Percentiles rank a stretch among this genome's conserved stretches.
Evolutionary conservation across 352 stramenopile genomes (phyloP).

Genomic region (Globisporangium echinulatum): DNA sequence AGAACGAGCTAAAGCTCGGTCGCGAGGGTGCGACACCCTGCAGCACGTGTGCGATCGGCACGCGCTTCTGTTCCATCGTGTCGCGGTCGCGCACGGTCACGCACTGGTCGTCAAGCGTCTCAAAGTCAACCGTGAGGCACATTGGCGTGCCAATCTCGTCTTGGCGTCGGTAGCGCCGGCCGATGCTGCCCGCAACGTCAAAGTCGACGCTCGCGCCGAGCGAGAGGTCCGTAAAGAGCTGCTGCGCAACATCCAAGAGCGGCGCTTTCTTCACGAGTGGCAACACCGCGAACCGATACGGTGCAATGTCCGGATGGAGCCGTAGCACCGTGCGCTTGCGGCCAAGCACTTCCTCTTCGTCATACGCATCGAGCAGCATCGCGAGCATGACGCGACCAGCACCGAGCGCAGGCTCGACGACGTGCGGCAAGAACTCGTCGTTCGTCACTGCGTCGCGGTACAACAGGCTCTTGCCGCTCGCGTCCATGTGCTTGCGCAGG

Average conservation of each 20-base stretch:
- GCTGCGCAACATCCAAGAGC: constrained; percentile 80
- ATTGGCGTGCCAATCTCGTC: constrained; percentile 97
- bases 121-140: constrained; percentile 97
- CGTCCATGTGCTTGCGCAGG: constrained; percentile 92
- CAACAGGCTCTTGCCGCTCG: constrained; percentile 87
- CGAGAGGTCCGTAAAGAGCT: constrained; percentile 89
- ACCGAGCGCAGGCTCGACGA: constrained; percentile 91
- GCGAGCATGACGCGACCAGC: constrained; percentile 91
- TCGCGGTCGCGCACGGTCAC: constrained; percentile 96
- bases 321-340: constrained; percentile 81
- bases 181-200: constrained; percentile 87
- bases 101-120: constrained; percentile 93
- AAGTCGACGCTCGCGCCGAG: constrained; percentile 87
- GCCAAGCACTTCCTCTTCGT: constrained; percentile 90
- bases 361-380: constrained; percentile 93
- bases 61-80: constrained; percentile 92
- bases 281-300: constrained; percentile 90
- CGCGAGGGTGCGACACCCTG: constrained; percentile 2
- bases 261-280: constrained; percentile 95
- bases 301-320: constrained; percentile 92
- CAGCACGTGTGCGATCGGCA: constrained; percentile 89
- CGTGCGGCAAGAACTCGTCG: constrained; percentile 92
- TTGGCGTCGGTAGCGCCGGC: constrained; percentile 91
- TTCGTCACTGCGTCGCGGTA: constrained; percentile 58
- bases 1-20: constrained; percentile 13